A percentile compares a stretch with the other conserved stretches of the same genome.
Conservation (phyloP, 2,329 filamentous ascomycete genomes). For the Aspergillus fumigatus region DNA sequence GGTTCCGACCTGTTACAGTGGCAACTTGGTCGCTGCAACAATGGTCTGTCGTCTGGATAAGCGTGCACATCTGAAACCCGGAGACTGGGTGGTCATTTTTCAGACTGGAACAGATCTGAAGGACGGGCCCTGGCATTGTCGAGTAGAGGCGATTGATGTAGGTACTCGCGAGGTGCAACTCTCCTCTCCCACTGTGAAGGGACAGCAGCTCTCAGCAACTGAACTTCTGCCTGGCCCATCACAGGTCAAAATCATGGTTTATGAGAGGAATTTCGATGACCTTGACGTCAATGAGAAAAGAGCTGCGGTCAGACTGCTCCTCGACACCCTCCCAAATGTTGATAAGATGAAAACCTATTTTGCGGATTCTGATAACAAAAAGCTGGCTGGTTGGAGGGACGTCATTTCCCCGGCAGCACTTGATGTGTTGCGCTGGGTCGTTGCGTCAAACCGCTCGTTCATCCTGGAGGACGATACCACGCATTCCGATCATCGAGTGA, state of each 20-base stretch:
- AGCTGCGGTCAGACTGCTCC: conserved; percentile 28
- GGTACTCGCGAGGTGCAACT: conserved; percentile 42
- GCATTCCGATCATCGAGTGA: conserved; percentile 49
- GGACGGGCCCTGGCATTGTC: conserved; percentile 42
- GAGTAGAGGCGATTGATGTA: conserved; percentile 43
- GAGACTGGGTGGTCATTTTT: conserved; percentile 51
- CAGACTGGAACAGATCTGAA: conserved; percentile 1
- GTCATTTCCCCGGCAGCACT: conserved; percentile 62
- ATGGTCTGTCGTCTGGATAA: conserved; percentile 42
- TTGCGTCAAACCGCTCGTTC: conserved; percentile 83
- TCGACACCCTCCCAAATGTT: conserved; percentile 39
- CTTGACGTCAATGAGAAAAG: conserved; percentile 26
- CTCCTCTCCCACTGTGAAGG: conserved; percentile 18
- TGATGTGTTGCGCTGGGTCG: conserved; percentile 75
- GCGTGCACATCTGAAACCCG: conserved; percentile 37
- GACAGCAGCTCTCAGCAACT: not conserved
- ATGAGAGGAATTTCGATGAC: conserved; percentile 39
- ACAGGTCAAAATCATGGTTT: conserved; percentile 19
- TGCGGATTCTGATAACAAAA: conserved; percentile 9
- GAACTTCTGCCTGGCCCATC: not conserved
- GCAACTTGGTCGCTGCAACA: conserved; percentile 10
- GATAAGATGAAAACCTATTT: conserved; percentile 45
- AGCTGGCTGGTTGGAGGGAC: conserved; percentile 52
- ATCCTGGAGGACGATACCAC: conserved; percentile 67
- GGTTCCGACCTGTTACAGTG: not conserved